Base-by-base conservation (phyloP, 495 filamentous ascomycete species). In the Neurospora hispaniola region DNA sequence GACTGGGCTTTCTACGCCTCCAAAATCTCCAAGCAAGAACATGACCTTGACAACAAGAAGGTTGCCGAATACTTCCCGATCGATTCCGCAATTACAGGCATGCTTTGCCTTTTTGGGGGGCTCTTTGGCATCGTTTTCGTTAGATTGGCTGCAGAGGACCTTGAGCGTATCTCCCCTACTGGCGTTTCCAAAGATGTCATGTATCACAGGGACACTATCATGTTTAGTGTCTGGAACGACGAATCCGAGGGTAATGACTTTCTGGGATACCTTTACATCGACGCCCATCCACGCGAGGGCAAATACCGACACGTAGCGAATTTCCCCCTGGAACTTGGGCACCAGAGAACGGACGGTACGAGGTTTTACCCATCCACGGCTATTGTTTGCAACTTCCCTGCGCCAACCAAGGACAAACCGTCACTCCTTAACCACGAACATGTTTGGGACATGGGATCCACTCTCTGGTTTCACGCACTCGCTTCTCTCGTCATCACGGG, bases 11-110 rank as follows among this genome's bases (percentile, higher is more conserved):
- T 89, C 81, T 99, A 99, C 81, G 92, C 97, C 81, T 90, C 93
- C 5, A 81, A 98, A 80, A 92, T 98, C 92, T 87, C 97, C 12
- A 94, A 98, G 85, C 89, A 93, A 78, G 92, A 98, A 75, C 97
- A 91, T 79, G 89, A 87, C 73, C 88, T 99, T 42, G 94, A 99
- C 78, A 92, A 97, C 74, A 89, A 94, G 79, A 89, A 91, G 71
- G 92, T 99, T 76, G 89, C 95, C 31, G 94, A 99, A 80, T 98
- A 96, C 82, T 99, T 98, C 85, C 95, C 96, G 4, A 83, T 98
- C 31, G 87, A 89, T 75, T 90, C 89, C 4, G 96, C 93, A 3
- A 92, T 99, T 70, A 84, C 87, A 40, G 93, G 92, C 72, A 99
- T 98, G 96, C 88, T 99, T 71, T 85, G 90, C 77, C 97, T 98